phyloP scores from a whole-genome alignment of 805 yeast genomes.

The Lipomyces oligophaga region DNA sequence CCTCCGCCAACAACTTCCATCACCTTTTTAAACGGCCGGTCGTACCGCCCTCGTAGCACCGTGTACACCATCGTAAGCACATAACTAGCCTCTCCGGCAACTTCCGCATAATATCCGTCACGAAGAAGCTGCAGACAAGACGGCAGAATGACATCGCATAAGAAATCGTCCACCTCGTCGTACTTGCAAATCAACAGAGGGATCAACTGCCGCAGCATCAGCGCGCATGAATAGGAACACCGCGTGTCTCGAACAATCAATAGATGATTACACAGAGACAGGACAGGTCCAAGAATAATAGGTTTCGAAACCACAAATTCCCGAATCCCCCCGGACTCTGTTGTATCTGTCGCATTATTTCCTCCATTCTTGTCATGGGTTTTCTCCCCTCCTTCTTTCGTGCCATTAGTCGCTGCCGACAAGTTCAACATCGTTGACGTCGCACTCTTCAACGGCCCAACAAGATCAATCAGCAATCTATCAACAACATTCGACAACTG shows the following conservation, averaged over 20 bases:
- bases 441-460: conserved; percentile 13
- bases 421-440: not conserved
- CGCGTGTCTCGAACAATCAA: conserved; percentile 83
- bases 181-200: conserved; percentile 65
- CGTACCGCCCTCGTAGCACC: conserved; percentile 63
- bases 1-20: conserved; percentile 45
- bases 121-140: conserved; percentile 62
- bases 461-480: conserved; percentile 49
- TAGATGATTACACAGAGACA: conserved; percentile 69
- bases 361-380: not conserved
- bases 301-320: conserved; percentile 60
- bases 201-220: conserved; percentile 71
- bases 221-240: conserved; percentile 85
- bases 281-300: conserved; percentile 69
- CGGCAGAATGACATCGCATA: conserved; percentile 64
- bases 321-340: conserved; percentile 36
- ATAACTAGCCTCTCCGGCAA: conserved; percentile 88
- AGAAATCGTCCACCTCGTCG: conserved; percentile 67
- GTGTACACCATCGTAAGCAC: conserved; percentile 77
- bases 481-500: conserved; percentile 92
- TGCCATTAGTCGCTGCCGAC: not conserved
- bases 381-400: too few species aligned
- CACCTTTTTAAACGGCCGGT: conserved; percentile 61
- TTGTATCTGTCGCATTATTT: not conserved
- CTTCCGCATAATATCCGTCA: conserved; percentile 76